These are phyloP conservation scores for Xerocomus brunneocitrinus DNA, from an alignment of 768 basidiomycete genomes.

Conservation along the genomic window DNA sequence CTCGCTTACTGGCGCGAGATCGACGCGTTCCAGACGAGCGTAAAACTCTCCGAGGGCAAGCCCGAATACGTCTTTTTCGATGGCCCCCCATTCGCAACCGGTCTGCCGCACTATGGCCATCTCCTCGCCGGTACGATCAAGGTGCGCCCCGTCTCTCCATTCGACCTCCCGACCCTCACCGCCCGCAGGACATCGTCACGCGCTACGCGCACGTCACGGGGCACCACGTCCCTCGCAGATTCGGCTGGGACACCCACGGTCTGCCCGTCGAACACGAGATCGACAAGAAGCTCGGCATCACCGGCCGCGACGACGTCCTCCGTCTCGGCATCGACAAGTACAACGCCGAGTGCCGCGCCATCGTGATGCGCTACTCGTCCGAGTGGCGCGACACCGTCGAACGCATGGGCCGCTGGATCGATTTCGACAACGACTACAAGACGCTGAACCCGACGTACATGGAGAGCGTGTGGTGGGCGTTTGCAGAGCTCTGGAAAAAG, in stretches of 20 bases:
- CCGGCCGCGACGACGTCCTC: constrained; percentile 89
- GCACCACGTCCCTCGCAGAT: constrained; percentile 86
- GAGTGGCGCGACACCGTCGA: constrained; percentile 96
- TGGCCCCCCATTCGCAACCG: constrained; percentile 96
- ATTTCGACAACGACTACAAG: constrained; percentile 99
- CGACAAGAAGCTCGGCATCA: constrained; percentile 93
- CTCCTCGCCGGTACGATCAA: constrained; percentile 91
- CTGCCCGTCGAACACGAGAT: constrained; percentile 99
- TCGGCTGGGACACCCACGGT: constrained; percentile 99
- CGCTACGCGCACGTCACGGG: constrained; percentile 93
- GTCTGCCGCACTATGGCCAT: constrained; percentile 95
- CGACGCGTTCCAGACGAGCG: constrained; percentile 92
- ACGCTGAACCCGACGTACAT: constrained; percentile 91
- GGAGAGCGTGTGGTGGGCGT: constrained; percentile 99
- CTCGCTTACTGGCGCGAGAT: constrained; percentile 92
- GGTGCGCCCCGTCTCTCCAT: constrained; percentile 38
- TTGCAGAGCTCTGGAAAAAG: constrained; percentile 89
- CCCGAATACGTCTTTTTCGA: constrained; percentile 96
- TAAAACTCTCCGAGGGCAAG: constrained; percentile 87
- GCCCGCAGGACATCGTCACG: constrained; percentile 89
- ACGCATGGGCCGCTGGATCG: constrained; percentile 99
- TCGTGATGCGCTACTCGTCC: constrained; percentile 93
- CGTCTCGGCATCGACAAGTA: constrained; percentile 95
- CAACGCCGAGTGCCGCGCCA: constrained; percentile 93
- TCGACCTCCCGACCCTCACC: background rate